Evolutionary conservation across 179 eudicot species (phyloP).

Genomic region (Beta corolliflora): DNA sequence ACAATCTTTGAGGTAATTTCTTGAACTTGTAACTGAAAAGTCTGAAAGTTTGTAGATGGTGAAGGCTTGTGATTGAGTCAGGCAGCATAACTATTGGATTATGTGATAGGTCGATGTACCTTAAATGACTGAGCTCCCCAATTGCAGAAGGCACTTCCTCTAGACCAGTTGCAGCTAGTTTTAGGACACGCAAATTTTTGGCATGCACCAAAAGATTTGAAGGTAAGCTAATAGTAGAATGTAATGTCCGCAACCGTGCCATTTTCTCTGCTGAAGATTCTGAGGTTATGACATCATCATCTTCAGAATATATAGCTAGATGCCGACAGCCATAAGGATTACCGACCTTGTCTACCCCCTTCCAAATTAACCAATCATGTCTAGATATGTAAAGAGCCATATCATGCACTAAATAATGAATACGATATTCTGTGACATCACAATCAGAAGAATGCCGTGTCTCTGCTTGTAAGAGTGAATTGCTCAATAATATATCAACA

Average conservation of each 20-base stretch:
- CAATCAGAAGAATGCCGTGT: slow-evolving; percentile 7
- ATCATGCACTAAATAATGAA: slow-evolving; percentile 39
- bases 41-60: slow-evolving; percentile 29
- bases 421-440: slow-evolving; percentile 7
- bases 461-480: slow-evolving; percentile 24
- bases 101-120: slow-evolving; percentile 15
- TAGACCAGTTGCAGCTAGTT: slow-evolving; percentile 10
- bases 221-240: slow-evolving; percentile 17
- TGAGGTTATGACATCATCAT: neutral
- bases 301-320: slow-evolving; percentile 16
- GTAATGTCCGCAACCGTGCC: slow-evolving; percentile 23
- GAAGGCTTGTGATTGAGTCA: slow-evolving; percentile 28
- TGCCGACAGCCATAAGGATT: slow-evolving; percentile 16
- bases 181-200: slow-evolving; percentile 22
- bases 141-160: slow-evolving; percentile 23
- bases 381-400: slow-evolving; percentile 32
- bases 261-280: slow-evolving; percentile 6
- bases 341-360: slow-evolving; percentile 5
- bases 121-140: slow-evolving; percentile 25
- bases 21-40: slow-evolving; percentile 11
- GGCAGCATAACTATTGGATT: slow-evolving; percentile 22
- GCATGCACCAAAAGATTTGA: slow-evolving; percentile 4
- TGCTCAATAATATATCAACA: slow-evolving; percentile 17
- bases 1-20: slow-evolving; percentile 26
- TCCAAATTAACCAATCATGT: slow-evolving; percentile 25